Conservation (phyloP, 129 eudicot species). For the Pittosporum tobira region DNA sequence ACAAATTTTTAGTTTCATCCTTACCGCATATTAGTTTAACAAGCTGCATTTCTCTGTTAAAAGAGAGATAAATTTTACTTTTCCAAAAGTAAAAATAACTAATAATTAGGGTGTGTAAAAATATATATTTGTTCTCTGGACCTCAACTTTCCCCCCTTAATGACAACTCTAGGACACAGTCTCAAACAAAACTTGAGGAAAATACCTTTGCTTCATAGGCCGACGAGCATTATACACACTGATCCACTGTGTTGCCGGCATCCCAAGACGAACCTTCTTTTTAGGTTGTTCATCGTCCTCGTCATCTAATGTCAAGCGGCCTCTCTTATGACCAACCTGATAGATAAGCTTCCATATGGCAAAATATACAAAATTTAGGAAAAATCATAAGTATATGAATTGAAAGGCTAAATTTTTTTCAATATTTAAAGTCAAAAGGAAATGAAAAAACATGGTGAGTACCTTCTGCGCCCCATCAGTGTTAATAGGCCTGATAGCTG, state of each 20-base stretch:
- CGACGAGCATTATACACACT: slow-evolving; percentile 18
- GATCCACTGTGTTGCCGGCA: slow-evolving; percentile 23
- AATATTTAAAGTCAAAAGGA: not conserved
- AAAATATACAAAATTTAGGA: not conserved
- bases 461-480: slow-evolving; percentile 63
- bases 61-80: too few species aligned
- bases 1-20: not conserved
- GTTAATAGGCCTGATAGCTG: slow-evolving; percentile 40
- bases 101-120: too few species aligned
- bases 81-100: too few species aligned
- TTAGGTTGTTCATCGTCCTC: slow-evolving; percentile 46
- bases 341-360: slow-evolving; percentile 17
- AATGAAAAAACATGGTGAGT: not conserved
- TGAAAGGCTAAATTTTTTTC: not conserved
- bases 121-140: too few species aligned
- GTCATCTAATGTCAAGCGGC: slow-evolving; percentile 33
- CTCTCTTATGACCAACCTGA: slow-evolving; percentile 46
- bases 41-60: not conserved
- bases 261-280: slow-evolving; percentile 20
- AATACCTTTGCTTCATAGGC: slow-evolving; percentile 27
- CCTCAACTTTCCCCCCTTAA: too few species aligned
- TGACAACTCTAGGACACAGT: not conserved
- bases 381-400: not conserved
- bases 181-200: not conserved
- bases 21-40: not conserved